phyloP scores from a whole-genome alignment of 1,284 basidiomycete species.

The Trichosporon asahii region DNA sequence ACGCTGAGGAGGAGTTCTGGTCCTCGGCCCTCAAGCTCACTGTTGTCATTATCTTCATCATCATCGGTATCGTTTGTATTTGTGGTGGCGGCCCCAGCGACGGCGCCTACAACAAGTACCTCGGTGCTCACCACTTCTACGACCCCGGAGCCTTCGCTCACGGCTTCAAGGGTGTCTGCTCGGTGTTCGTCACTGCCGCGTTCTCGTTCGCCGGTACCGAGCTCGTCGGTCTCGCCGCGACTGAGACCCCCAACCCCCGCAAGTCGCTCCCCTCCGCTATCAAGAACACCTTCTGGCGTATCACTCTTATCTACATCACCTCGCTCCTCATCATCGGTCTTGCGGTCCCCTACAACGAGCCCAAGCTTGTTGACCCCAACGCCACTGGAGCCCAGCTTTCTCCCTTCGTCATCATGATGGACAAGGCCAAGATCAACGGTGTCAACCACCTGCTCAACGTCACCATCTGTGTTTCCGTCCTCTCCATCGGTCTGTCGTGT shows the following conservation, averaged over 20 bases:
- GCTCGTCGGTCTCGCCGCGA: constrained; percentile 18
- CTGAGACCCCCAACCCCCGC: constrained; percentile 38
- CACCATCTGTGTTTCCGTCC: constrained; percentile 53
- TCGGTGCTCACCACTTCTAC: constrained; percentile 41
- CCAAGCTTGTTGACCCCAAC: constrained; percentile 36
- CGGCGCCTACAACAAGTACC: constrained; percentile 36
- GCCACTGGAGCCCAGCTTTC: constrained; percentile 53
- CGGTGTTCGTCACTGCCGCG: constrained; percentile 57
- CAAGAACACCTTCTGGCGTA: constrained; percentile 57
- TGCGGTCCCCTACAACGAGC: constrained; percentile 51
- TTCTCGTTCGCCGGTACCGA: constrained; percentile 68
- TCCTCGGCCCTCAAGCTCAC: constrained; percentile 47
- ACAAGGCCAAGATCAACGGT: constrained; percentile 51
- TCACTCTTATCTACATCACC: constrained; percentile 57
- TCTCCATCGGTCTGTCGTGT: constrained; percentile 49
- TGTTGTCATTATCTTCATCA: constrained; percentile 50
- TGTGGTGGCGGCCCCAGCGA: constrained; percentile 44
- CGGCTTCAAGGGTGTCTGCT: constrained; percentile 53
- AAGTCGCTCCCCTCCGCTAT: constrained; percentile 22
- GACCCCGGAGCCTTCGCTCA: constrained; percentile 51
- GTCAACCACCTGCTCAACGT: constrained; percentile 55
- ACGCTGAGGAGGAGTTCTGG: constrained; percentile 52
- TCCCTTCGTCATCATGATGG: constrained; percentile 57
- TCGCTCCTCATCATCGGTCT: constrained; percentile 56
- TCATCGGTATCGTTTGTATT: constrained; percentile 43